These are phyloP conservation scores for Eucalyptus sideroxylon DNA, from an alignment of 345 rosid species.

Conservation along the genomic window DNA sequence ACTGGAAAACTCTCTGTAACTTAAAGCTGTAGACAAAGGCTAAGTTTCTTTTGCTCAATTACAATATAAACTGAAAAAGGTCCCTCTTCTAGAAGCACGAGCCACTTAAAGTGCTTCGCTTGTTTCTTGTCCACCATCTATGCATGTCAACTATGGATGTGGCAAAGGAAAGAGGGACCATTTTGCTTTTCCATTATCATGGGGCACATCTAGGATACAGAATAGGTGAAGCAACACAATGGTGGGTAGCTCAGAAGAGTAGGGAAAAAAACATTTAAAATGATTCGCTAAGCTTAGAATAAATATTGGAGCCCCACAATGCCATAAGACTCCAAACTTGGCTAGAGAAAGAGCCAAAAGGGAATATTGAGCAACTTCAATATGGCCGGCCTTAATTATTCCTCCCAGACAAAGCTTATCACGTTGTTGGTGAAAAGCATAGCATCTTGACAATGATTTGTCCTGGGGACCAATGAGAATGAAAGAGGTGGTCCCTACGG, in stretches of 20 bases:
- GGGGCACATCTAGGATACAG: neutral
- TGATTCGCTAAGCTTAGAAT: neutral
- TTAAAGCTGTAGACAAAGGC: neutral
- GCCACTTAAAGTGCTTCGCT: neutral
- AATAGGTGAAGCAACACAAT: neutral
- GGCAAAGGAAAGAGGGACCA: neutral
- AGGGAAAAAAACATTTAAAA: neutral
- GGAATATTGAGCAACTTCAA: slow-evolving; percentile 14
- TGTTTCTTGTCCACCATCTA: neutral
- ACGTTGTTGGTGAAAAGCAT: slow-evolving; percentile 41
- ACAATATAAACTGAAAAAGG: neutral
- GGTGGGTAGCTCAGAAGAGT: neutral
- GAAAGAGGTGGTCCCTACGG: slow-evolving; percentile 13
- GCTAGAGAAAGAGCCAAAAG: slow-evolving; percentile 8
- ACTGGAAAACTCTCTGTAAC: neutral
- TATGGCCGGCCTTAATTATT: slow-evolving; percentile 43
- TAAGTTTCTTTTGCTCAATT: neutral
- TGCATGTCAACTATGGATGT: neutral
- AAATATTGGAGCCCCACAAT: slow-evolving; percentile 18
- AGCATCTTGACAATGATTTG: slow-evolving; percentile 43
- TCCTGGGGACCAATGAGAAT: slow-evolving; percentile 35
- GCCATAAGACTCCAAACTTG: slow-evolving; percentile 10
- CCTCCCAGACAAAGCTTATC: slow-evolving; percentile 47
- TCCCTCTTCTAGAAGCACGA: neutral
- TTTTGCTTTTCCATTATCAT: neutral